Conservation (phyloP, 1,284 basidiomycete genomes). For the Austropuccinia psidii region DNA sequence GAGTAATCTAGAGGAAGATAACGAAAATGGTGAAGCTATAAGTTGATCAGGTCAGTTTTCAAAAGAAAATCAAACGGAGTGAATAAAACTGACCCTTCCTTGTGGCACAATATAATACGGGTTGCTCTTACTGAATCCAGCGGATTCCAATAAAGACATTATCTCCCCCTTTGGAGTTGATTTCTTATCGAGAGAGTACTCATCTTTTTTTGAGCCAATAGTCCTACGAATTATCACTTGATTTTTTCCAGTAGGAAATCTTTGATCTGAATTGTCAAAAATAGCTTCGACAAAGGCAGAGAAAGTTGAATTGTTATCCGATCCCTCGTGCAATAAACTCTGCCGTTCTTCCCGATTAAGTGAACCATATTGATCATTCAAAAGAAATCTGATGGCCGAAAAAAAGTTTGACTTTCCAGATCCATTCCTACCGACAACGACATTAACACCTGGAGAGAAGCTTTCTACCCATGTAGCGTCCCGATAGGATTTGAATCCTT, state of each 20-base stretch:
- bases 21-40: neutral
- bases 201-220: constrained; percentile 96
- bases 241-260: constrained; percentile 64
- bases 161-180: constrained; percentile 92
- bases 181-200: constrained; percentile 94
- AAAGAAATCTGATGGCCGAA: constrained; percentile 45
- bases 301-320: constrained; percentile 45
- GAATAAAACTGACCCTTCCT: constrained; percentile 23
- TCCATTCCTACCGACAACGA: constrained; percentile 48
- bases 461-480: constrained; percentile 56
- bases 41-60: neutral
- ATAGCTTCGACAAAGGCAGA: constrained; percentile 48
- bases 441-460: constrained; percentile 51
- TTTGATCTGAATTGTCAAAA: constrained; percentile 46
- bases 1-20: constrained; percentile 64
- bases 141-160: constrained; percentile 87
- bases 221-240: constrained; percentile 81
- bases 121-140: constrained; percentile 93
- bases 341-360: constrained; percentile 48
- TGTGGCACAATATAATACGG: constrained; percentile 76
- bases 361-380: constrained; percentile 48
- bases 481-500: constrained; percentile 92
- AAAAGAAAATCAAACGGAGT: neutral
- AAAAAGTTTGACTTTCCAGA: constrained; percentile 49
- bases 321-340: constrained; percentile 47